Evolutionary conservation across 345 rosid genomes (phyloP).

Genomic region (Noccaea caerulescens): DNA sequence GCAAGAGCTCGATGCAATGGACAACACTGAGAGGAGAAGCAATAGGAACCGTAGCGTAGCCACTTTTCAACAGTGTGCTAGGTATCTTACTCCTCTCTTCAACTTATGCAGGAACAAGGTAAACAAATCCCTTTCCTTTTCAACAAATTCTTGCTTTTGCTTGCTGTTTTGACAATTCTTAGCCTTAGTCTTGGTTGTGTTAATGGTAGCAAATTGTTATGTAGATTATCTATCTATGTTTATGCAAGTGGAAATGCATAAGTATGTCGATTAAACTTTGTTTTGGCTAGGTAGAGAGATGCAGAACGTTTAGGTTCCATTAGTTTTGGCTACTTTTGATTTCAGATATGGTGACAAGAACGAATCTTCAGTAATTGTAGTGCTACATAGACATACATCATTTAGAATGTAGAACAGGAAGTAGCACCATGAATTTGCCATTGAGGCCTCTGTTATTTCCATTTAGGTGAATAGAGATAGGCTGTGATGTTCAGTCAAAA

Average conservation of each 20-base stretch:
- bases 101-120: conserved; percentile 99
- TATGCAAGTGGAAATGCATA: conserved; percentile 2
- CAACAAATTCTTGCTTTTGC: neutral
- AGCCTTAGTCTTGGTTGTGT: conserved; percentile 1
- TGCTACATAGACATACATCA: neutral
- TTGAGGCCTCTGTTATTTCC: conserved; percentile 15
- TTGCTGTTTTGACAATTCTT: conserved; percentile 7
- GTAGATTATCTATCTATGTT: neutral
- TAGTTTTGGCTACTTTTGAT: conserved; percentile 18
- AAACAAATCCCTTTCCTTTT: conserved; percentile 14
- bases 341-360: conserved; percentile 25
- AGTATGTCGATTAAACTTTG: conserved; percentile 10
- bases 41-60: conserved; percentile 93
- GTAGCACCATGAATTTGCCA: neutral
- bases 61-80: conserved; percentile 94
- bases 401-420: neutral
- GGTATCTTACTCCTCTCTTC: conserved; percentile 89
- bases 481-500: too few relatives aligned
- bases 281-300: conserved; percentile 4
- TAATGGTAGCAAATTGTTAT: conserved; percentile 9
- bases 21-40: conserved; percentile 77
- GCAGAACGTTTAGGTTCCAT: conserved; percentile 1
- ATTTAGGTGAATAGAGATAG: neutral
- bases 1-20: conserved; percentile 84
- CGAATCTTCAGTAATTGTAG: neutral